These are phyloP conservation scores for Schoenoplectus tabernaemontani DNA, from an alignment of 202 grass and related monocot genomes.

Conservation along the genomic window DNA sequence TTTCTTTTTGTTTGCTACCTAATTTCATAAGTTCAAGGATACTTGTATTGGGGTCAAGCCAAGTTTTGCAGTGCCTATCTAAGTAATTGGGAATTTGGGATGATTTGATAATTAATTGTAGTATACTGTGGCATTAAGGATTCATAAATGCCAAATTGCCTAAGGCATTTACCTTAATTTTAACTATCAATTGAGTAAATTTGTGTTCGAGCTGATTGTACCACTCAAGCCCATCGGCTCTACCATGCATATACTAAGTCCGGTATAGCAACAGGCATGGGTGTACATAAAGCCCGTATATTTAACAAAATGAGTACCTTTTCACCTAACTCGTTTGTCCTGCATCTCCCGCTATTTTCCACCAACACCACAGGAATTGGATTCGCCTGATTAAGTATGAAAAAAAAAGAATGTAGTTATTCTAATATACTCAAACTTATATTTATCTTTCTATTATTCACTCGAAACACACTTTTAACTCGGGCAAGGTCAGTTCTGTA, in stretches of 20 bases:
- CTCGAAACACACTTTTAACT: not conserved
- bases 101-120: not conserved
- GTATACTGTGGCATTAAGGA: not conserved
- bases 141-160: not conserved
- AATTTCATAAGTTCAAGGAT: not conserved
- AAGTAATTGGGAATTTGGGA: not conserved
- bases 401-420: not conserved
- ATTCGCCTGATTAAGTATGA: slow-evolving; percentile 38
- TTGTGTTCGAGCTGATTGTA: not conserved
- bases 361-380: slow-evolving; percentile 63
- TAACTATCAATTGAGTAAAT: not conserved
- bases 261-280: not conserved
- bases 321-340: slow-evolving; percentile 64
- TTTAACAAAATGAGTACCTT: slow-evolving; percentile 51
- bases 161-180: too few relatives aligned
- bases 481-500: not conserved
- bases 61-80: not conserved
- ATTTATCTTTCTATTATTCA: slow-evolving; percentile 1
- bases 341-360: slow-evolving; percentile 94
- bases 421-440: not conserved
- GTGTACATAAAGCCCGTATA: slow-evolving; percentile 6
- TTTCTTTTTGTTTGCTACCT: not conserved
- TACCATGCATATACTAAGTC: not conserved
- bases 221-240: not conserved
- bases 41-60: not conserved